These are phyloP conservation scores for Glycine tomentella DNA, from an alignment of 306 rosid genomes.

Conservation along the genomic window DNA sequence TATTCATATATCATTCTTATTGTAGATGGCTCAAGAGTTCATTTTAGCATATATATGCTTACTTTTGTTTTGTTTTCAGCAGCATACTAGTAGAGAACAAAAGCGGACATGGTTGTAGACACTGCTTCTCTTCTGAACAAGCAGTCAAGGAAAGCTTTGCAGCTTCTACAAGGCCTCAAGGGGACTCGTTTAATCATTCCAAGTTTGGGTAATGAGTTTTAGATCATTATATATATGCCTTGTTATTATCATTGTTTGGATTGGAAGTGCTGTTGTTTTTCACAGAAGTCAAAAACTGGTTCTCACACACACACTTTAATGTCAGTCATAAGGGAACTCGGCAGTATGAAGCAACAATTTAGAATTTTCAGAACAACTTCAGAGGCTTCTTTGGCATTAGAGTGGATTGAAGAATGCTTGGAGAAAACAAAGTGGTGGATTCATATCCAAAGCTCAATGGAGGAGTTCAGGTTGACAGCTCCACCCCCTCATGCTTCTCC, in stretches of 20 bases:
- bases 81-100: slow-evolving; percentile 52
- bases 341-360: slow-evolving; percentile 56
- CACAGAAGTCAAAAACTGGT: slow-evolving; percentile 3
- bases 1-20: slow-evolving; percentile 26
- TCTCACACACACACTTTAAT: slow-evolving; percentile 34
- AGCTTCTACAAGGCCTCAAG: slow-evolving; percentile 82
- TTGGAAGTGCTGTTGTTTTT: slow-evolving; percentile 6
- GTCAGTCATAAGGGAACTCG: slow-evolving; percentile 76
- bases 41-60: slow-evolving; percentile 8
- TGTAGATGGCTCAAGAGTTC: slow-evolving; percentile 35
- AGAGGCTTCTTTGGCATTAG: slow-evolving; percentile 66
- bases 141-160: slow-evolving; percentile 81
- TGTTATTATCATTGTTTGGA: neutral
- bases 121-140: slow-evolving; percentile 75
- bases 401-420: slow-evolving; percentile 83
- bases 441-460: slow-evolving; percentile 74
- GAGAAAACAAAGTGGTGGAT: slow-evolving; percentile 76
- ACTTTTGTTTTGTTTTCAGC: slow-evolving; percentile 55
- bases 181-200: slow-evolving; percentile 83
- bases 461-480: slow-evolving; percentile 58
- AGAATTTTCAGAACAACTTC: slow-evolving; percentile 63
- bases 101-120: slow-evolving; percentile 75
- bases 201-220: slow-evolving; percentile 65
- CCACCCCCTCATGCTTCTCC: slow-evolving; percentile 71
- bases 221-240: too few species aligned